phyloP scores from a whole-genome alignment of 257 asterid species.

The Avicennia marina region DNA sequence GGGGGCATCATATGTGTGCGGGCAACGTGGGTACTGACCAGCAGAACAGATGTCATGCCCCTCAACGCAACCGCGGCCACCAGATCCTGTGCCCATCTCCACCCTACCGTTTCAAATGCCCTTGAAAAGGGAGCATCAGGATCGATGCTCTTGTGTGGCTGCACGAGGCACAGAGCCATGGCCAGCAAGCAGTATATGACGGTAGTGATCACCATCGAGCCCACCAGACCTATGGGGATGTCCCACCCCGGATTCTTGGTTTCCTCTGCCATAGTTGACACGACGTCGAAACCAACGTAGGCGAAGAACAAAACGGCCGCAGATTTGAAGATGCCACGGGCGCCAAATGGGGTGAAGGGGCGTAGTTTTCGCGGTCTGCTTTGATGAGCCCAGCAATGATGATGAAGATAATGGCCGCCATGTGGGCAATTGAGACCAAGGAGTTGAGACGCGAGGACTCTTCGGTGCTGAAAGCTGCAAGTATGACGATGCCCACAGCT shows the following conservation, averaged over 20 bases:
- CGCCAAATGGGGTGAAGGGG: slow-evolving; percentile 19
- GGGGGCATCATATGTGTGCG: slow-evolving; percentile 30
- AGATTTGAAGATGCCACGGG: slow-evolving; percentile 22
- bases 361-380: slow-evolving; percentile 18
- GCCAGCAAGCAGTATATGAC: slow-evolving; percentile 23
- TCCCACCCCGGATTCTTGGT: slow-evolving; percentile 25
- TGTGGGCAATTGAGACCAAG: slow-evolving; percentile 19
- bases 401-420: slow-evolving; percentile 14
- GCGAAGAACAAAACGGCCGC: slow-evolving; percentile 27
- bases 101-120: slow-evolving; percentile 24
- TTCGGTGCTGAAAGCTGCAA: slow-evolving; percentile 23
- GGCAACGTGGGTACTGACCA: slow-evolving; percentile 27
- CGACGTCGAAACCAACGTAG: slow-evolving; percentile 25
- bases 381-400: too few species aligned
- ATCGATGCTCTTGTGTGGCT: slow-evolving; percentile 10
- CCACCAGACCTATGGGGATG: slow-evolving; percentile 28
- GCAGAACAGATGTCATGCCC: slow-evolving; percentile 28
- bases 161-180: too few species aligned
- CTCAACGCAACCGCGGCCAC: slow-evolving; percentile 30
- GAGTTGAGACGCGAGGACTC: slow-evolving; percentile 30
- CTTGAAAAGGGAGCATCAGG: slow-evolving; percentile 20
- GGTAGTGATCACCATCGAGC: slow-evolving; percentile 28
- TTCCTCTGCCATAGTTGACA: slow-evolving; percentile 34
- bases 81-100: slow-evolving; percentile 29
- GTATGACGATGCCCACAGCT: slow-evolving; percentile 14